phyloP scores from a whole-genome alignment of 2,329 filamentous ascomycete species.

The Fusarium nygamai region DNA sequence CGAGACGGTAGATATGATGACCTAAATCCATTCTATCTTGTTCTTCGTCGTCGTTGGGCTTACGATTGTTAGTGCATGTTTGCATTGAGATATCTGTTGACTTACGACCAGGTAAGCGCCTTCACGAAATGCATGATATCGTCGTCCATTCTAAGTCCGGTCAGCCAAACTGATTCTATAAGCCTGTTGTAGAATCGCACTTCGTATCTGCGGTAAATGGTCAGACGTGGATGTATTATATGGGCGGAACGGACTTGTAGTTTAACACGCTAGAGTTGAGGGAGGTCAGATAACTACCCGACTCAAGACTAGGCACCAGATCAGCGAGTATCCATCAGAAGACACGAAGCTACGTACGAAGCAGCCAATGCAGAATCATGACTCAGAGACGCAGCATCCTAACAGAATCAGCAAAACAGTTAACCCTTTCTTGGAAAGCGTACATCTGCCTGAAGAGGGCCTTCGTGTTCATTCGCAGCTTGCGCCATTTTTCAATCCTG shows the following conservation, averaged over 20 bases:
- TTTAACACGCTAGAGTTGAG: conserved; percentile 12
- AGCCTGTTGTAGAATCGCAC: background rate
- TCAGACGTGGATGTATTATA: background rate
- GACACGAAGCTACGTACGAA: background rate
- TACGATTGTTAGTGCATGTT: fast-evolving
- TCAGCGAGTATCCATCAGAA: background rate
- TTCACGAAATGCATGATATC: conserved; percentile 17
- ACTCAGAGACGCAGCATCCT: background rate
- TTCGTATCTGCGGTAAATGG: fast-evolving
- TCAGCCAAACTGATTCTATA: background rate
- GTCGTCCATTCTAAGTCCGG: background rate
- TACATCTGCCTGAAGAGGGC: conserved; percentile 10
- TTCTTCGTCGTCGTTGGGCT: conserved; percentile 24
- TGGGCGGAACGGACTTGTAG: background rate
- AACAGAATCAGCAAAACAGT: background rate
- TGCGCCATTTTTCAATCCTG: background rate
- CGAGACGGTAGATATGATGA: conserved; percentile 11
- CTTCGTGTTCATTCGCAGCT: background rate
- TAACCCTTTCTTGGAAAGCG: fast-evolving
- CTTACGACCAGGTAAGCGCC: conserved; percentile 14
- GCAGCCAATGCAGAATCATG: background rate
- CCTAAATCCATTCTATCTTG: conserved; percentile 25
- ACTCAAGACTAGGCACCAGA: background rate
- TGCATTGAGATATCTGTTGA: fast-evolving
- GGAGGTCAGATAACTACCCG: background rate